A percentile compares a stretch with the other conserved stretches of the same genome.
phyloP scores from a whole-genome alignment of 1,284 basidiomycete genomes.

The Heterobasidion occidentale region DNA sequence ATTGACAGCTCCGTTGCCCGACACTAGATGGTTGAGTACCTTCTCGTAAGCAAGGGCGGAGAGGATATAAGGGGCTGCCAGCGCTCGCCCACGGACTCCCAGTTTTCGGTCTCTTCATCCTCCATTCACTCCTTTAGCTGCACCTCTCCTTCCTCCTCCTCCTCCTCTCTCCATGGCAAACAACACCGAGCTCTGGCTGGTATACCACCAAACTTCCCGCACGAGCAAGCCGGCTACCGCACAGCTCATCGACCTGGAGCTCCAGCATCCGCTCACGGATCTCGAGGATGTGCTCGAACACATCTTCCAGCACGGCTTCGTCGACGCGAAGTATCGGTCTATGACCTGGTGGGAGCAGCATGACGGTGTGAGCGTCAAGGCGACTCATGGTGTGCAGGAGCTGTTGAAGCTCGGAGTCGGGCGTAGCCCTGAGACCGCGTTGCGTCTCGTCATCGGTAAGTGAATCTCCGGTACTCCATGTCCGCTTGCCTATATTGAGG shows the following conservation, averaged over 20 bases:
- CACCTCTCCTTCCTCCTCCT: background rate
- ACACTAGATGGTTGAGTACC: background rate
- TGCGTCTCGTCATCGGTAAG: constrained; percentile 35
- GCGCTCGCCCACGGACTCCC: background rate
- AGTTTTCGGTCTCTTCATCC: background rate
- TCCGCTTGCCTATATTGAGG: background rate
- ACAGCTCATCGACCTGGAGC: constrained; percentile 38
- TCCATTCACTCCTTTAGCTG: background rate
- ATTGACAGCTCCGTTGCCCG: too few species aligned
- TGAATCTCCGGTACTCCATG: constrained; percentile 1
- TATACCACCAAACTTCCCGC: constrained; percentile 37
- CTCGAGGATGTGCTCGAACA: constrained; percentile 42
- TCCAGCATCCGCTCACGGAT: constrained; percentile 27
- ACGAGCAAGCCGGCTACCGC: constrained; percentile 29
- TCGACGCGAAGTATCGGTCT: constrained; percentile 33
- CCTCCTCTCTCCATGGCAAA: constrained; percentile 15
- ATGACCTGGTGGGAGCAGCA: constrained; percentile 35
- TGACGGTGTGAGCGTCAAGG: constrained; percentile 27
- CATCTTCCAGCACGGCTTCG: constrained; percentile 36
- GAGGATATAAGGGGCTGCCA: background rate
- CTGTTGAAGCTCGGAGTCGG: constrained; percentile 31
- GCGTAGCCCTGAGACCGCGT: constrained; percentile 29
- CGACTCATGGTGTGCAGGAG: constrained; percentile 27
- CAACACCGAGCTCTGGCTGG: constrained; percentile 35
- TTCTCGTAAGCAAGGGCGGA: background rate